Evolutionary conservation across 805 yeast species (phyloP).

Genomic region (Candida morakotiae): DNA sequence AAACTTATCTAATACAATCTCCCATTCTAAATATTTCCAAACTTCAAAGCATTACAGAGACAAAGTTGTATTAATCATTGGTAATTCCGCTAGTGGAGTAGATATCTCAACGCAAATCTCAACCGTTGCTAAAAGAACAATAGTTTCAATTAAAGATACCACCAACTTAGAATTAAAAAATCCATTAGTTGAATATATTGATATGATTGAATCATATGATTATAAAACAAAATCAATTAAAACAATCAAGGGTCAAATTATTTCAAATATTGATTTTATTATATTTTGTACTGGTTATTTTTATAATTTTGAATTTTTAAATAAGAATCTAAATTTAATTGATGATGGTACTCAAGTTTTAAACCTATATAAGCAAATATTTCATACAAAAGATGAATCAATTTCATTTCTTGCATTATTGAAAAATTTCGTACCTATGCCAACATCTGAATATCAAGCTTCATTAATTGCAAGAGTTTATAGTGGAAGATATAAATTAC

Average conservation of each 20-base stretch:
- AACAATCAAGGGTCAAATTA: constrained; percentile 20
- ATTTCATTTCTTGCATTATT: constrained; percentile 39
- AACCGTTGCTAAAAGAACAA: constrained; percentile 23
- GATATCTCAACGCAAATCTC: constrained; percentile 67
- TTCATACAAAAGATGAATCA: constrained; percentile 44
- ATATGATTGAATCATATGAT: constrained; percentile 22
- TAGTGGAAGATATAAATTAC: constrained; percentile 41
- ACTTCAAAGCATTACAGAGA: constrained; percentile 23
- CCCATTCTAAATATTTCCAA: constrained; percentile 32
- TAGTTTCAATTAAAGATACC: constrained; percentile 23
- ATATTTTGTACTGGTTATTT: constrained; percentile 39
- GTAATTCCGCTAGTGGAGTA: constrained; percentile 73
- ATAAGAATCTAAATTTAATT: constrained; percentile 13
- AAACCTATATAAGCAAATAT: constrained; percentile 42
- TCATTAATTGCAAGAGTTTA: constrained; percentile 38
- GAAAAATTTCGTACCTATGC: constrained; percentile 47
- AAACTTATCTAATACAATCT: constrained; percentile 19
- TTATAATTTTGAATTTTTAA: constrained; percentile 31
- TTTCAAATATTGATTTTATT: constrained; percentile 22
- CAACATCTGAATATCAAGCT: constrained; percentile 47
- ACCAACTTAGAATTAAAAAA: constrained; percentile 43
- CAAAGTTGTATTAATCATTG: constrained; percentile 59
- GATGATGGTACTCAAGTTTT: constrained; percentile 35
- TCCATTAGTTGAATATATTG: constrained; percentile 29
- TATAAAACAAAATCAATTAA: constrained; percentile 18